Base-by-base conservation (phyloP, 345 rosid genomes). In the Clausena lansium region DNA sequence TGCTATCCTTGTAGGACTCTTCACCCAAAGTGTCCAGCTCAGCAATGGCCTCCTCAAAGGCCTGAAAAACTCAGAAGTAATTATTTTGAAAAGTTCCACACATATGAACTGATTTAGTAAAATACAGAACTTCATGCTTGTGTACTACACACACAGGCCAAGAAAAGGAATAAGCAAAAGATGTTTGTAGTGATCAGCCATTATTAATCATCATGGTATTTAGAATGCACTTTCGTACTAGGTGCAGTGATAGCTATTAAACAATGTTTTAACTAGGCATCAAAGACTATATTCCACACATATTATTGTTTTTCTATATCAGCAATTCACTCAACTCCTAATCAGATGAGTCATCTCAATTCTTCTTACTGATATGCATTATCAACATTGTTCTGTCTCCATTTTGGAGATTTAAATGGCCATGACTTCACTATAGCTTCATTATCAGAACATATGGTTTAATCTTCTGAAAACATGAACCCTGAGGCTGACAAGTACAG, bases 21-120 rank as follows among this genome's bases (percentile, higher is more conserved):
- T 87, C 92, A 67, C 89, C 91, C 81, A 89, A 80, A 1, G 91
- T 87, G 78, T 89, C 93, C 68, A 89, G 78, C 86, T 89, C 92
- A 69, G 93, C 91, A 65, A 91, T 89, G 75, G 93, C 91, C 83
- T 91, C 91, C 78, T 89, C 93, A 33, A 88, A 91, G 57, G 93
- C 91, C 95, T 89, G 78, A 27, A 41, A 61, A 54, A 47, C 61
- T 41, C 25, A 63, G 41, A 69, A 74, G 24, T 73, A 74, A 30
- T 76, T 47, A 67, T 17, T 35, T 27, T 9, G 63, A 4, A 73
- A 8, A n/a, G 61, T 73, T 54, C 32, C 65, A 36, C 20, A 24
- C 9, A 4, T 1, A 71, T 25, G 50, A 59, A 62, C 25, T 50
- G 11, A 32, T 30, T 6, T 50, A 62, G 32, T 33, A 35, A 13